Percentiles rank a stretch among this genome's conserved stretches.
These are phyloP conservation scores for Pyracantha coccinea DNA, from an alignment of 331 rosid species.

Conservation along the genomic window DNA sequence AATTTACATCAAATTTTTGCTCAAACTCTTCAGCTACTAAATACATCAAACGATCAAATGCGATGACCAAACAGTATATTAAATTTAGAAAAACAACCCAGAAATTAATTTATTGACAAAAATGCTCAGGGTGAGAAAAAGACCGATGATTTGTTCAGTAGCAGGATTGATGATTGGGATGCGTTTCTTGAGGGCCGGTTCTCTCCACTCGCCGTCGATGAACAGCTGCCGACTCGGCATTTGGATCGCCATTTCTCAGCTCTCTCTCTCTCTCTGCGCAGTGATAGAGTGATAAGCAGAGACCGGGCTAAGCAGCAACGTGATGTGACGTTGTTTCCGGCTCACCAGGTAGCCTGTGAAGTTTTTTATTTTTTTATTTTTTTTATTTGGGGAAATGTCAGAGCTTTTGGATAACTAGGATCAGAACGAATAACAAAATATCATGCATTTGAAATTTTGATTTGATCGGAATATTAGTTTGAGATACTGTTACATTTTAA, in stretches of 20 bases:
- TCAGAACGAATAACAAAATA: too few relatives aligned
- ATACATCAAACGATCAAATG: background rate
- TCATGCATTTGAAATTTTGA: too few relatives aligned
- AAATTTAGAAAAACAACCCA: background rate
- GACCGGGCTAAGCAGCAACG: background rate
- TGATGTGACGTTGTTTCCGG: too few relatives aligned
- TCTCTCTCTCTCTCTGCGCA: background rate
- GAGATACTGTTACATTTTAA: too few relatives aligned
- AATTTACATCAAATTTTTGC: background rate
- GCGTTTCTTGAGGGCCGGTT: slow-evolving; percentile 56
- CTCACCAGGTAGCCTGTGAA: background rate
- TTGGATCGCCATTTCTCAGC: slow-evolving; percentile 41
- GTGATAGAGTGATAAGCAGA: background rate
- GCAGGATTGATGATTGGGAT: slow-evolving; percentile 81
- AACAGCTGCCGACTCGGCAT: slow-evolving; percentile 66
- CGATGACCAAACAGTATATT: background rate
- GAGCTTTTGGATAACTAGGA: too few relatives aligned
- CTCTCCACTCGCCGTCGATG: slow-evolving; percentile 80
- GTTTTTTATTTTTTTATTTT: too few relatives aligned
- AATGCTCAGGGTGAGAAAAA: background rate
- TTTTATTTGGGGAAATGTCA: too few relatives aligned
- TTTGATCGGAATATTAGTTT: too few relatives aligned
- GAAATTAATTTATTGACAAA: background rate
- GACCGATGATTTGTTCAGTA: slow-evolving; percentile 66
- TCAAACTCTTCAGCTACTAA: background rate